These are phyloP conservation scores for Mycena filopes DNA, from an alignment of 768 basidiomycete genomes.

Conservation along the genomic window DNA sequence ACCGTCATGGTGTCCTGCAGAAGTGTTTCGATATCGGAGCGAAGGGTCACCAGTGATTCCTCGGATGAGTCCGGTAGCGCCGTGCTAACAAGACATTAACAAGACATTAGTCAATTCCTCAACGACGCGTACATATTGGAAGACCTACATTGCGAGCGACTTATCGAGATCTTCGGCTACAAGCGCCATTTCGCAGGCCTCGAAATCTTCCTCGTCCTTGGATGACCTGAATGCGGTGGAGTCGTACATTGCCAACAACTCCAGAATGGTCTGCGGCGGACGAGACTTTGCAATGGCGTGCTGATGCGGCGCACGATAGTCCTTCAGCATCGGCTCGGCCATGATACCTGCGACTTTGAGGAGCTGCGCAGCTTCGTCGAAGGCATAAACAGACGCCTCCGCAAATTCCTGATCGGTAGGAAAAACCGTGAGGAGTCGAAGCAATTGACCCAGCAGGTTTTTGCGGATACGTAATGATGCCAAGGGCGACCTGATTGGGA, in stretches of 20 bases:
- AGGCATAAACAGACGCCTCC: conserved; percentile 21
- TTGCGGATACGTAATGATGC: neutral
- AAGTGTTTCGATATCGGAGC: neutral
- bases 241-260: conserved; percentile 17
- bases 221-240: neutral
- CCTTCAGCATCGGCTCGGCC: conserved; percentile 11
- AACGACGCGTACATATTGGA: too few relatives aligned
- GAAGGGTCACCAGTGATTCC: neutral
- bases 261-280: conserved; percentile 18
- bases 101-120: too few relatives aligned
- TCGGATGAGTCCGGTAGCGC: conserved; percentile 20
- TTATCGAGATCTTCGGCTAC: conserved; percentile 24
- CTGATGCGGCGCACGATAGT: neutral
- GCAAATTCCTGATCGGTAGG: conserved; percentile 33
- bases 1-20: too few relatives aligned
- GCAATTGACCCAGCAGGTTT: conserved; percentile 1
- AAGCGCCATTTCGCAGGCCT: conserved; percentile 31
- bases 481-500: neutral
- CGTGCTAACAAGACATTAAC: too few relatives aligned
- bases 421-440: too few relatives aligned
- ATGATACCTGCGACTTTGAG: conserved; percentile 25
- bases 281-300: neutral
- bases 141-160: conserved; percentile 26
- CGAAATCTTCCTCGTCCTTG: conserved; percentile 10
- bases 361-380: conserved; percentile 29